Conservation (phyloP, 768 basidiomycete species). For the Galerina marginata region DNA sequence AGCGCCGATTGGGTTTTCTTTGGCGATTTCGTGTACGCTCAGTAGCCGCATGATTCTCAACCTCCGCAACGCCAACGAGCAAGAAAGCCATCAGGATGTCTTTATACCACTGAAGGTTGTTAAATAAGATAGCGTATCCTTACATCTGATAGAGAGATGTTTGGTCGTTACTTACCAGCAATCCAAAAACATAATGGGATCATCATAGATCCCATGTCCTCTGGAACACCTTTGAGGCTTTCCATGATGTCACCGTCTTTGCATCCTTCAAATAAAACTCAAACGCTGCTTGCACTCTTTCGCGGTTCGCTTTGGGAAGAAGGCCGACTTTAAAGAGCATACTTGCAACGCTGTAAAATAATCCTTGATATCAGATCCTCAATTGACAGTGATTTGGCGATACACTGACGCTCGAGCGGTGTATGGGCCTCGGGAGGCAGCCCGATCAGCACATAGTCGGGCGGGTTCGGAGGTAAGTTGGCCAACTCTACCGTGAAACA, state of each 20-base stretch:
- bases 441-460: no score
- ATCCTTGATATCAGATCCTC: no score
- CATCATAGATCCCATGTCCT: slow-evolving; percentile 44
- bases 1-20: not conserved
- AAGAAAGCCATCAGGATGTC: no score
- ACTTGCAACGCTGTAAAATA: slow-evolving; percentile 16
- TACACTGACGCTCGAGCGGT: slow-evolving; percentile 24
- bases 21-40: slow-evolving; percentile 1
- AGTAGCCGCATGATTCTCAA: slow-evolving; percentile 6
- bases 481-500: no score
- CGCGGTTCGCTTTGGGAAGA: slow-evolving; percentile 17
- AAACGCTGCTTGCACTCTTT: slow-evolving; percentile 20
- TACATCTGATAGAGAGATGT: no score
- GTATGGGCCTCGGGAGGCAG: slow-evolving; percentile 26
- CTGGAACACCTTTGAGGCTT: slow-evolving; percentile 42
- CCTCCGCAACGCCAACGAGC: not conserved
- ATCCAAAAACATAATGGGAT: slow-evolving; percentile 56
- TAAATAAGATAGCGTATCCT: no score
- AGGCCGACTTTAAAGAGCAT: slow-evolving; percentile 26
- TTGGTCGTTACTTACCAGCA: slow-evolving; percentile 43
- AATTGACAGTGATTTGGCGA: no score
- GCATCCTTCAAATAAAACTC: slow-evolving; percentile 10
- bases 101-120: no score
- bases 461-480: no score
- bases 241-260: slow-evolving; percentile 22